A percentile compares a stretch with the other conserved stretches of the same genome.
phyloP scores from a whole-genome alignment of 176 grass and related monocot genomes.

The Zoysia japonica region DNA sequence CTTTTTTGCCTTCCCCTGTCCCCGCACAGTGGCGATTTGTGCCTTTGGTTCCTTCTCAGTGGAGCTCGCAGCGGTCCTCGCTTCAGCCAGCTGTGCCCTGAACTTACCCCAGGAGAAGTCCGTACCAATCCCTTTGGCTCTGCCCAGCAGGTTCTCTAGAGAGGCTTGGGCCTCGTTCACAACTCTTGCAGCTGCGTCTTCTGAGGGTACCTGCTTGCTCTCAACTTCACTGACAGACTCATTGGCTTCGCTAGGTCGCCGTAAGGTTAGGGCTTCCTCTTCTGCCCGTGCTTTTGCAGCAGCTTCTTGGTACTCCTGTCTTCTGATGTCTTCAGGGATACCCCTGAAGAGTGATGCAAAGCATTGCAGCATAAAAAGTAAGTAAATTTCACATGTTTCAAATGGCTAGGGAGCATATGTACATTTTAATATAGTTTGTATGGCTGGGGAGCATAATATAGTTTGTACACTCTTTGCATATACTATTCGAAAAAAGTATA shows the following conservation, averaged over 20 bases:
- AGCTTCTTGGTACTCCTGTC: constrained; percentile 71
- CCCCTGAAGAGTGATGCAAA: constrained; percentile 35
- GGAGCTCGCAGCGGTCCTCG: constrained; percentile 15
- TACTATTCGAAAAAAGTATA: neutral
- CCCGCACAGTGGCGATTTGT: constrained; percentile 78
- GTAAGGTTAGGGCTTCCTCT: constrained; percentile 52
- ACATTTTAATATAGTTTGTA: neutral
- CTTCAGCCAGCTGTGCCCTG: constrained; percentile 55
- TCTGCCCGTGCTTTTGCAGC: constrained; percentile 65
- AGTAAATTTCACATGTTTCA: neutral
- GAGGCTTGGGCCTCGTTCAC: constrained; percentile 43
- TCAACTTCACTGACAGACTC: constrained; percentile 41
- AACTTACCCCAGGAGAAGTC: constrained; percentile 82
- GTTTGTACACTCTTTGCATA: neutral
- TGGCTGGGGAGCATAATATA: neutral
- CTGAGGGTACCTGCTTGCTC: constrained; percentile 13
- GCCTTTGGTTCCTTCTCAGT: constrained; percentile 52
- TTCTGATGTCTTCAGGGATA: constrained; percentile 88
- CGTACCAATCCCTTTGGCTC: constrained; percentile 52
- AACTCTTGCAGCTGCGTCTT: constrained; percentile 14
- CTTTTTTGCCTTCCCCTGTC: constrained; percentile 78
- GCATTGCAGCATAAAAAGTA: neutral
- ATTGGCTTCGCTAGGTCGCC: constrained; percentile 47
- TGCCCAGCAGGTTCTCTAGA: constrained; percentile 55
- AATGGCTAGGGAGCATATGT: neutral